A percentile compares a stretch with the other conserved stretches of the same genome.
phyloP scores from a whole-genome alignment of 2,329 filamentous ascomycete genomes.

The Trichoderma atroviride region DNA sequence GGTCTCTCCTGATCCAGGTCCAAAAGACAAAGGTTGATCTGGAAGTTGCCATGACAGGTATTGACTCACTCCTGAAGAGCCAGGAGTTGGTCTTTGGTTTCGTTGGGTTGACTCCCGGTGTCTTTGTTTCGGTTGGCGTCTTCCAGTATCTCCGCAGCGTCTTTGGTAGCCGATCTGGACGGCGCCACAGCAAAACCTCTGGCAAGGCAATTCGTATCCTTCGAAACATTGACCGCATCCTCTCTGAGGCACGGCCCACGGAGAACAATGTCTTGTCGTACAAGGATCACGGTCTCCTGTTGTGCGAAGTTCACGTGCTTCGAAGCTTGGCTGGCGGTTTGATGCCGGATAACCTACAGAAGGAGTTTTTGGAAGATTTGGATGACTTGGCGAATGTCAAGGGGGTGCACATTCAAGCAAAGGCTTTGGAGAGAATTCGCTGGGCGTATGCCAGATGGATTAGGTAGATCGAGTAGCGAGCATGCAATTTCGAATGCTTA shows the following conservation, averaged over 20 bases:
- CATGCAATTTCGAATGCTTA: neutral
- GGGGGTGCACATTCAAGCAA: conserved; percentile 75
- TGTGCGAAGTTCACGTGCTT: conserved; percentile 87
- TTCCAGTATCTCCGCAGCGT: conserved; percentile 70
- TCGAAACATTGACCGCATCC: conserved; percentile 83
- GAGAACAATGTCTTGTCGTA: conserved; percentile 79
- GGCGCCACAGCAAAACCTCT: conserved; percentile 65
- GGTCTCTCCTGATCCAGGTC: conserved; percentile 90
- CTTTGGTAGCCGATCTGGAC: conserved; percentile 71
- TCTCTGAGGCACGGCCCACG: conserved; percentile 68
- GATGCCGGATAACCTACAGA: conserved; percentile 73
- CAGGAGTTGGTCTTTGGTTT: conserved; percentile 99
- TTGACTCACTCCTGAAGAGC: conserved; percentile 90
- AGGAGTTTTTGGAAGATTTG: conserved; percentile 87
- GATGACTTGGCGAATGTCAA: conserved; percentile 83
- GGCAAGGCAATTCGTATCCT: conserved; percentile 75
- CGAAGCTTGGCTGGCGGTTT: conserved; percentile 62
- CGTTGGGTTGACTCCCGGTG: conserved; percentile 86
- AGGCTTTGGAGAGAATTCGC: conserved; percentile 78
- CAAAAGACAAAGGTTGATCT: conserved; percentile 99
- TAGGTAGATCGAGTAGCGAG: conserved; percentile 34
- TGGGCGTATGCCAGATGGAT: conserved; percentile 89
- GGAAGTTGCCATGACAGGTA: conserved; percentile 92
- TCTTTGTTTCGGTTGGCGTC: conserved; percentile 80
- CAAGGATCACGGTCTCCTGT: conserved; percentile 86